Base-by-base conservation (phyloP, 345 rosid genomes). In the Boechera stricta region DNA sequence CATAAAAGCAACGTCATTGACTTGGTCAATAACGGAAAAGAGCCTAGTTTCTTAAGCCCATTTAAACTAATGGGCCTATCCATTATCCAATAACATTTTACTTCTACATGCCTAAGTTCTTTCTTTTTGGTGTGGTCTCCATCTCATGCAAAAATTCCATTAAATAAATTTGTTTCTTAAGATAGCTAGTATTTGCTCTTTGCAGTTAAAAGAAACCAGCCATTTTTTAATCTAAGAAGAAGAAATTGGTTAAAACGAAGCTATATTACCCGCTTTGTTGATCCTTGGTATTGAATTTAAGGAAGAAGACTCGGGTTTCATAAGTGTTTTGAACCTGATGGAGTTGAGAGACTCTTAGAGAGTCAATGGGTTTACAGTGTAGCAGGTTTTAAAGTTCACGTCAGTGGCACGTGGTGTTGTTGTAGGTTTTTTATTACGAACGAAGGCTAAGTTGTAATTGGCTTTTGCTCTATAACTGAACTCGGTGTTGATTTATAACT, bases 21-120 rank as follows among this genome's bases (percentile, higher is more conserved):
- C 41, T 16, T 56, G 18, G 54, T 55, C 52, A 57, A 7, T 16
- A 26, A 38, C 51, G n/a, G 13, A 29, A 36, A 11, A 33, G 53
- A 28, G 39, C 36, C 24, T 15, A 32, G 36, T 55, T 55, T 54
- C 35, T 13, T 21, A 75, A 75, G 68, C 69, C 69, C 69, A 59
- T 31, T 51, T 59, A 5, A 18, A 9, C 4, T 38, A 49, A 21
- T 59, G 74, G 47, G 69, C 62, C 53, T 57, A 7, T 36, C 5
- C 12, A 33, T 58, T 45, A 31, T 21, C 42, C 33, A 53, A 7
- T 13, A 12, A 28, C 10, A 24, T 5, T 18, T 18, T 10, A 39
- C 49, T 44, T 44, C 10, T 16, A 48, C 21, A 44, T 5, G n/a
- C 48, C 4, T 5, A 44, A 13, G 49, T 44, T 4, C n/a, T 13